These are phyloP conservation scores for Phoma sp. DNA, from an alignment of 2,329 filamentous ascomycete genomes.

Conservation along the genomic window DNA sequence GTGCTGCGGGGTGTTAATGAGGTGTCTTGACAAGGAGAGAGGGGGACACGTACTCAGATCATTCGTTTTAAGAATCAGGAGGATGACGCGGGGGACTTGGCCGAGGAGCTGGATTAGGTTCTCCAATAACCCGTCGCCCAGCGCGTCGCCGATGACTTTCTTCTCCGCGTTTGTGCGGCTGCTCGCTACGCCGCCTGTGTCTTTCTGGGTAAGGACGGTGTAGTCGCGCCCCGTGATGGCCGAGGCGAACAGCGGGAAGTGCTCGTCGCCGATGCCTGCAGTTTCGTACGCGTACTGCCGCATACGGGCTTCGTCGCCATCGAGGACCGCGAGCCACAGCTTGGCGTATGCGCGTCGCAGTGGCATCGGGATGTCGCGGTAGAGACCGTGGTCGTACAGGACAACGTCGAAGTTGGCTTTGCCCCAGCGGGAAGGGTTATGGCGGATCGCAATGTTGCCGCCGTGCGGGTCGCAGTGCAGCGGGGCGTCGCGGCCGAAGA, in stretches of 20 bases:
- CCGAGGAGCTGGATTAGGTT: slow-evolving; percentile 88
- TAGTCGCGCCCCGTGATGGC: slow-evolving; percentile 96
- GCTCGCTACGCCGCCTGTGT: slow-evolving; percentile 51
- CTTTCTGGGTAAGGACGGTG: slow-evolving; percentile 68
- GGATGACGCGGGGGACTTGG: slow-evolving; percentile 87
- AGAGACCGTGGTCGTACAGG: slow-evolving; percentile 95
- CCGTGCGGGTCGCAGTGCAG: slow-evolving; percentile 97
- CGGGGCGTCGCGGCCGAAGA: slow-evolving; percentile 87
- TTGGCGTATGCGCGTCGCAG: slow-evolving; percentile 90
- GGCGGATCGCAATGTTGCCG: slow-evolving; percentile 90
- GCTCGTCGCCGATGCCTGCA: slow-evolving; percentile 83
- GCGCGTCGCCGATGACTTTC: slow-evolving; percentile 79
- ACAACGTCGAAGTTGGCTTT: slow-evolving; percentile 89
- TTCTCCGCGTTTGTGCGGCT: slow-evolving; percentile 78
- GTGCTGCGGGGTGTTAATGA: slow-evolving; percentile 55
- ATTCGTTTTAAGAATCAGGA: slow-evolving; percentile 97
- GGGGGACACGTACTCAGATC: slow-evolving; percentile 70
- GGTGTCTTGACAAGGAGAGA: background rate
- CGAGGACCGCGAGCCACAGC: slow-evolving; percentile 95
- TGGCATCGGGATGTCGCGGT: slow-evolving; percentile 83
- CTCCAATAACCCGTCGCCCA: slow-evolving; percentile 87
- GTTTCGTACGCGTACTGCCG: slow-evolving; percentile 87
- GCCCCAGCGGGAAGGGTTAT: slow-evolving; percentile 66
- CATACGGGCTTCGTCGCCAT: slow-evolving; percentile 86
- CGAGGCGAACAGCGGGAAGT: slow-evolving; percentile 93